phyloP scores from a whole-genome alignment of 352 stramenopile species.

The Phytophthora multivora region DNA sequence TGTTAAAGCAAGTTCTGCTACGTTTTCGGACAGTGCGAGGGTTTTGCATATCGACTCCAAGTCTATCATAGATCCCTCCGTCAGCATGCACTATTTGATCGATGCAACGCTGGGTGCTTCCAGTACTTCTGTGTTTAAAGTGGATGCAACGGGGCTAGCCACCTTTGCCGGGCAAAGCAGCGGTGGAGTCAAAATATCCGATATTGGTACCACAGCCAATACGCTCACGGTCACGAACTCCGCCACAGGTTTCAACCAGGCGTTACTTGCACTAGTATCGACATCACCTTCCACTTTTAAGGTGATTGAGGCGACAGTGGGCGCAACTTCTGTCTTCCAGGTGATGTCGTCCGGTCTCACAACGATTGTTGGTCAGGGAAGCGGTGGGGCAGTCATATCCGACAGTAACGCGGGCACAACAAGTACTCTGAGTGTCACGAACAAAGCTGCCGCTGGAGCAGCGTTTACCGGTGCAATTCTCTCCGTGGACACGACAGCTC shows the following conservation, averaged over 20 bases:
- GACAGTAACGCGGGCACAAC: not conserved
- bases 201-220: not conserved
- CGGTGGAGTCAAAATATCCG: slow-evolving; percentile 12
- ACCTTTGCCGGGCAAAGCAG: slow-evolving; percentile 18
- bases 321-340: not conserved
- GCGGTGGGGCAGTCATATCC: slow-evolving; percentile 6
- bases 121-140: slow-evolving; percentile 6
- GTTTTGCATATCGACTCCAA: slow-evolving; percentile 25
- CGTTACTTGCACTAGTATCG: not conserved
- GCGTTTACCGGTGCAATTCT: slow-evolving; percentile 12
- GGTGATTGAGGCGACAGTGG: not conserved
- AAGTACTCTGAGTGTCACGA: not conserved
- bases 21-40: slow-evolving; percentile 28
- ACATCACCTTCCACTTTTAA: not conserved
- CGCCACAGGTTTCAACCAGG: not conserved
- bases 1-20: slow-evolving; percentile 22
- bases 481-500: slow-evolving; percentile 27
- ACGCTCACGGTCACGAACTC: slow-evolving; percentile 11
- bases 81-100: slow-evolving; percentile 26
- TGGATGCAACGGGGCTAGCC: slow-evolving; percentile 6
- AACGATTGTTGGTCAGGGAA: not conserved
- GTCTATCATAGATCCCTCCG: slow-evolving; percentile 12
- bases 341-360: not conserved
- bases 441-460: not conserved
- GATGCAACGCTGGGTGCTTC: slow-evolving; percentile 10